Evolutionary conservation across 306 rosid genomes (phyloP).

Genomic region (Herpetospermum pedunculosum): DNA sequence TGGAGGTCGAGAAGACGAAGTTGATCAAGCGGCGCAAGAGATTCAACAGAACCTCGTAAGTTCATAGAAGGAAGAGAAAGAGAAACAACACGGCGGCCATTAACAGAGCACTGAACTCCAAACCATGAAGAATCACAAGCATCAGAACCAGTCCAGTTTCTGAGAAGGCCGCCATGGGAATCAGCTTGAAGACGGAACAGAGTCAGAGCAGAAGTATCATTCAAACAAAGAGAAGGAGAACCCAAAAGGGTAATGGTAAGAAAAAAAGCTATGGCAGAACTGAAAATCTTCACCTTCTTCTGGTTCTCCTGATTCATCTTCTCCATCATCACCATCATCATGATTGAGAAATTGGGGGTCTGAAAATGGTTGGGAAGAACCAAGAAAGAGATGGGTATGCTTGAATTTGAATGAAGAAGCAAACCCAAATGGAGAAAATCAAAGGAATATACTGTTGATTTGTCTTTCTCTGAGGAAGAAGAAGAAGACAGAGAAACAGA

Average conservation of each 20-base stretch:
- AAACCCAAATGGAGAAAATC: background rate
- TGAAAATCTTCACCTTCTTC: background rate
- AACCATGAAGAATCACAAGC: slow-evolving; percentile 63
- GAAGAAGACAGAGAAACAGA: slow-evolving; percentile 11
- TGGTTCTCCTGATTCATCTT: no score
- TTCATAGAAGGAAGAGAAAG: slow-evolving; percentile 65
- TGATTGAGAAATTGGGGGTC: background rate
- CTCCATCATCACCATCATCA: background rate
- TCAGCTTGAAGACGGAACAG: slow-evolving; percentile 57
- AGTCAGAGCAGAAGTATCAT: slow-evolving; percentile 59
- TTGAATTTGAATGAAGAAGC: background rate
- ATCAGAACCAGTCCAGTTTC: slow-evolving; percentile 69
- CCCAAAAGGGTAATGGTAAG: slow-evolving; percentile 7
- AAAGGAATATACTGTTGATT: background rate
- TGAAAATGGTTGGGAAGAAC: slow-evolving; percentile 1
- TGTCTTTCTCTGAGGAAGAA: background rate
- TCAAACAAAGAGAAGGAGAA: slow-evolving; percentile 7
- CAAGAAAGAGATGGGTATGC: no score
- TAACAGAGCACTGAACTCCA: slow-evolving; percentile 57
- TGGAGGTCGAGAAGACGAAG: slow-evolving; percentile 84
- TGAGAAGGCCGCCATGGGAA: slow-evolving; percentile 54
- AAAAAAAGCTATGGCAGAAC: background rate
- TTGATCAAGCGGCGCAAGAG: slow-evolving; percentile 51
- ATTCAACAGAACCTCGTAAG: slow-evolving; percentile 64
- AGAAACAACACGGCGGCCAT: slow-evolving; percentile 38